Percentiles rank a stretch among this genome's conserved stretches.
Conservation (phyloP, 2,329 filamentous ascomycete species). For the Neurospora sp. region DNA sequence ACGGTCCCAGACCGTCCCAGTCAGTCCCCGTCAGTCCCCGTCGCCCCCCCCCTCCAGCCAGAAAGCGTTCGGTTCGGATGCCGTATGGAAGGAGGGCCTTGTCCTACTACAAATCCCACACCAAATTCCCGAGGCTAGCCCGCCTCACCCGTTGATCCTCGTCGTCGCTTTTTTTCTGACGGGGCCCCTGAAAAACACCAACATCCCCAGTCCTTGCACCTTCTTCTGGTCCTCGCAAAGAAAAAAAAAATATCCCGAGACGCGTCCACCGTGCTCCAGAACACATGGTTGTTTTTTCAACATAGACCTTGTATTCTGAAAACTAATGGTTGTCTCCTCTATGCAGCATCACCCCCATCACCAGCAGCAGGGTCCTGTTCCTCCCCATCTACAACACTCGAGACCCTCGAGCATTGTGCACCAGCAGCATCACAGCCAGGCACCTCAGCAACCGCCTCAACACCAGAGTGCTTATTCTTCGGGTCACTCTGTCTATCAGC, state of each 20-base stretch:
- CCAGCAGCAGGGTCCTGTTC: conserved; percentile 61
- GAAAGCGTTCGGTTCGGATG: conserved; percentile 11
- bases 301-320: conserved; percentile 15
- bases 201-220: conserved; percentile 24
- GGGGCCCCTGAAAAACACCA: conserved; percentile 18
- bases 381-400: conserved; percentile 56
- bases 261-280: conserved; percentile 15
- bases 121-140: conserved; percentile 31
- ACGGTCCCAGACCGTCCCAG: neutral
- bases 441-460: conserved; percentile 48
- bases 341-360: conserved; percentile 71
- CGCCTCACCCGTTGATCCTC: conserved; percentile 41
- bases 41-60: neutral
- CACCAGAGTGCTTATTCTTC: conserved; percentile 60
- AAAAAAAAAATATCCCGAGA: conserved; percentile 18
- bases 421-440: conserved; percentile 60
- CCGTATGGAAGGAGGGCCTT: conserved; percentile 15
- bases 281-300: conserved; percentile 14
- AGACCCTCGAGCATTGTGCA: conserved; percentile 64
- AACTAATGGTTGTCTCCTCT: conserved; percentile 51
- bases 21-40: neutral
- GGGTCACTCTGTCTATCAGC: conserved; percentile 59
- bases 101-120: conserved; percentile 18
- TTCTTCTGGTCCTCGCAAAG: conserved; percentile 4
- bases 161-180: conserved; percentile 25